Evolutionary conservation across 2,329 filamentous ascomycete species (phyloP).

Genomic region (Tolypocladium paradoxum): DNA sequence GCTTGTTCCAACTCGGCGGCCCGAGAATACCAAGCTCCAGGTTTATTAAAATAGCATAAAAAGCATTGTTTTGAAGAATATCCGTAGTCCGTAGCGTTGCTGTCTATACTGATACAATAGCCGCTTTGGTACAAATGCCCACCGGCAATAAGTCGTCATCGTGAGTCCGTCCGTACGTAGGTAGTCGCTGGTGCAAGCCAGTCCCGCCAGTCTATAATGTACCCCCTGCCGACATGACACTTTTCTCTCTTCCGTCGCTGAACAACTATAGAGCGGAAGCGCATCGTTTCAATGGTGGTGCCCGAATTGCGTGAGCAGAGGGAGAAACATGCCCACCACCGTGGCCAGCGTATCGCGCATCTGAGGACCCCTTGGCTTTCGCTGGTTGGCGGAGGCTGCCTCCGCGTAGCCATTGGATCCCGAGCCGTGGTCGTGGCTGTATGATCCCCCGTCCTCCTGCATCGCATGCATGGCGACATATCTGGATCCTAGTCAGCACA

Average conservation of each 20-base stretch:
- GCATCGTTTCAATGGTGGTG: slow-evolving; percentile 46
- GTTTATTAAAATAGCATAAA: background rate
- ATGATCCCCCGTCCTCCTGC: slow-evolving; percentile 57
- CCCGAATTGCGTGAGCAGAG: slow-evolving; percentile 66
- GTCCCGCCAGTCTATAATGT: background rate
- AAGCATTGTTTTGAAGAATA: background rate
- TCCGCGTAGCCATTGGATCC: slow-evolving; percentile 45
- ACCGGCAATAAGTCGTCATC: background rate
- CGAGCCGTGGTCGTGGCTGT: slow-evolving; percentile 39
- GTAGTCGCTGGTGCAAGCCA: background rate
- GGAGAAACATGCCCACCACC: slow-evolving; percentile 66
- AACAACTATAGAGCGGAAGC: background rate
- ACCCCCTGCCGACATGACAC: background rate
- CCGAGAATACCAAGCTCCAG: background rate
- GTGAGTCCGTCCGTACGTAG: background rate
- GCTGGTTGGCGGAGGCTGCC: slow-evolving; percentile 29
- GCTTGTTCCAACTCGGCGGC: background rate
- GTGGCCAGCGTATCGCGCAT: slow-evolving; percentile 61
- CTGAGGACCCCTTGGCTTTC: slow-evolving; percentile 44
- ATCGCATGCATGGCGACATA: slow-evolving; percentile 99
- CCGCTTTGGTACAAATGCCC: background rate
- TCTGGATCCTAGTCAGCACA: slow-evolving; percentile 29
- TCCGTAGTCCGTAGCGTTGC: background rate
- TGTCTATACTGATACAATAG: too few relatives aligned
- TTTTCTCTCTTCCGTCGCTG: background rate